Conservation (phyloP, 2,329 filamentous ascomycete species). For the Magnaporthales sp. region DNA sequence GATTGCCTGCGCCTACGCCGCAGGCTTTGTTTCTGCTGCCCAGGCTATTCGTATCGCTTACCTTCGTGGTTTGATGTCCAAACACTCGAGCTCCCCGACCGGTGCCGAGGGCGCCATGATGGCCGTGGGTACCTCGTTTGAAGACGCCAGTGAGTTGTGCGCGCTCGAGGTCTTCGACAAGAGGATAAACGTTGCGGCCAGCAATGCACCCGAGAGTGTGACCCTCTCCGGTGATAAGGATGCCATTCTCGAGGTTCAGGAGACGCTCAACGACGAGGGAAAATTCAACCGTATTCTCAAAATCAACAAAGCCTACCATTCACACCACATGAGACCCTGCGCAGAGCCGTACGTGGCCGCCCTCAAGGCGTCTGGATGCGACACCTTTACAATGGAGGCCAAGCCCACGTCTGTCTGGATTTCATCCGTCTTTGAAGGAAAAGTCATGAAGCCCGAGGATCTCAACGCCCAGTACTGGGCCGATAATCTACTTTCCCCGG, state of each 20-base stretch:
- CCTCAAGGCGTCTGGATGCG: conserved; percentile 21
- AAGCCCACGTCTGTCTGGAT: too few species aligned
- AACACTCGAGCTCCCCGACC: conserved; percentile 18
- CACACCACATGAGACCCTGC: conserved; percentile 26
- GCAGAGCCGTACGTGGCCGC: conserved; percentile 23
- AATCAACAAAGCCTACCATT: conserved; percentile 32
- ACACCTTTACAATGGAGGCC: conserved; percentile 15
- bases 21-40: conserved; percentile 24
- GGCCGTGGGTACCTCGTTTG: conserved; percentile 25
- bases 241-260: conserved; percentile 15
- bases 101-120: conserved; percentile 24
- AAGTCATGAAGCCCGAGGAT: conserved; percentile 23
- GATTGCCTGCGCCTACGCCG: conserved; percentile 22
- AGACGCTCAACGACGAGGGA: conserved; percentile 13
- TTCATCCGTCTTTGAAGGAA: conserved; percentile 18
- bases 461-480: conserved; percentile 26
- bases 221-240: conserved; percentile 31
- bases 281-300: conserved; percentile 21
- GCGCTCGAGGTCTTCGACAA: not conserved
- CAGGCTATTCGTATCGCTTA: conserved; percentile 32
- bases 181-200: conserved; percentile 18
- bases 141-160: not conserved
- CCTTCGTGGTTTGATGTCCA: conserved; percentile 23
- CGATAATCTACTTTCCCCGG: conserved; percentile 23
- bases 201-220: conserved; percentile 24